Evolutionary conservation across 176 grass and related monocot species (phyloP).

Genomic region (Triticum urartu): DNA sequence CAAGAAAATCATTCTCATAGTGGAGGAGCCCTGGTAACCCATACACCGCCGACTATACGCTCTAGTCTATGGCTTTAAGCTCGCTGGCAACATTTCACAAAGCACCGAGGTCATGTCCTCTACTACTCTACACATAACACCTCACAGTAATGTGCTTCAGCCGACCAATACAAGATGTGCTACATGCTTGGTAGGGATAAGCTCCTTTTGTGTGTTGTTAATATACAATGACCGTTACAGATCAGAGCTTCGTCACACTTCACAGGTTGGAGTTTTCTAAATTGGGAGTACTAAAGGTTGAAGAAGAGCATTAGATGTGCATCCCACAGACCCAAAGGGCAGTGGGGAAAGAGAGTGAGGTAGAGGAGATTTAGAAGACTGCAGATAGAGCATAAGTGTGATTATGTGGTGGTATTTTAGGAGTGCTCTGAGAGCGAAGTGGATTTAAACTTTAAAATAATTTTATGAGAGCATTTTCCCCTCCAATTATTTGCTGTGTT

Average conservation of each 20-base stretch:
- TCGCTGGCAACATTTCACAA: neutral
- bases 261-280: neutral
- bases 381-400: neutral
- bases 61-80: neutral
- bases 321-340: neutral
- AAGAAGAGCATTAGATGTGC: slow-evolving; percentile 1
- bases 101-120: neutral
- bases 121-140: neutral
- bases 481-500: neutral
- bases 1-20: neutral
- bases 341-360: neutral
- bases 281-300: neutral
- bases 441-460: neutral
- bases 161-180: neutral
- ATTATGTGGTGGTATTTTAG: neutral
- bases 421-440: neutral
- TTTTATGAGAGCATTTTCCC: neutral
- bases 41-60: neutral
- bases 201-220: neutral
- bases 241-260: neutral
- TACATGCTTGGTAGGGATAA: neutral
- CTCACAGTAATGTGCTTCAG: neutral
- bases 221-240: neutral
- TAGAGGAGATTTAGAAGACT: neutral
- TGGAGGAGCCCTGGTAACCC: neutral